phyloP scores from a whole-genome alignment of 1,284 basidiomycete species.

The Ceratobasidium sp. region DNA sequence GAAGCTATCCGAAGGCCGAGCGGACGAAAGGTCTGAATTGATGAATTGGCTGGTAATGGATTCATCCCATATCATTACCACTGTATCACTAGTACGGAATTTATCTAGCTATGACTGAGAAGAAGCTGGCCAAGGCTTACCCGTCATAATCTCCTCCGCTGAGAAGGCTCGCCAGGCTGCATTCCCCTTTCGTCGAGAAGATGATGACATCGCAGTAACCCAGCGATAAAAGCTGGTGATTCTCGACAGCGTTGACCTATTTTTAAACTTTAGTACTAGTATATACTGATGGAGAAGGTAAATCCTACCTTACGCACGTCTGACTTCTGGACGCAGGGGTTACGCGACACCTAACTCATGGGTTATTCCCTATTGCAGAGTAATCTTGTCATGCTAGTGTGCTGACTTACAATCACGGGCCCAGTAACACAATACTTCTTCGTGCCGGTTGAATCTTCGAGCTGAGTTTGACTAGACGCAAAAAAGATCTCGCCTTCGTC shows the following conservation, averaged over 20 bases:
- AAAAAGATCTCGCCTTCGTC: conserved; percentile 40
- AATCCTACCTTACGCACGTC: conserved; percentile 13
- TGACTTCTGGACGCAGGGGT: conserved; percentile 26
- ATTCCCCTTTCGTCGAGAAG: conserved; percentile 36
- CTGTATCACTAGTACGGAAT: conserved; percentile 23
- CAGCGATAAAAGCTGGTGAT: conserved; percentile 1
- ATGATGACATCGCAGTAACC: conserved; percentile 35
- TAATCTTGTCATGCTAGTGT: not conserved
- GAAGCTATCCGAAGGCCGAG: conserved; percentile 34
- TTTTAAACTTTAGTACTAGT: not conserved
- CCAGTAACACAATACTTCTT: conserved; percentile 15
- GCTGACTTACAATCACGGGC: conserved; percentile 9
- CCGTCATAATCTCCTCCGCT: conserved; percentile 43
- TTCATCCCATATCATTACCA: conserved; percentile 38
- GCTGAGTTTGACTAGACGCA: conserved; percentile 21
- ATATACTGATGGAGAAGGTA: not conserved
- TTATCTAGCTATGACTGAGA: not conserved
- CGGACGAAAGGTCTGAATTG: conserved; percentile 27
- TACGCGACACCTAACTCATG: conserved; percentile 4
- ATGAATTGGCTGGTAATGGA: conserved; percentile 12
- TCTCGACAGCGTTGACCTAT: conserved; percentile 38
- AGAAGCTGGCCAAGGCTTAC: not conserved
- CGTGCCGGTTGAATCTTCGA: not conserved
- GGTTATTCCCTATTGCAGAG: not conserved
- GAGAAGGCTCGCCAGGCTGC: conserved; percentile 35